Percentiles rank a stretch among this genome's conserved stretches.
These are phyloP conservation scores for Coriaria nepalensis DNA, from an alignment of 306 rosid species.

Conservation along the genomic window DNA sequence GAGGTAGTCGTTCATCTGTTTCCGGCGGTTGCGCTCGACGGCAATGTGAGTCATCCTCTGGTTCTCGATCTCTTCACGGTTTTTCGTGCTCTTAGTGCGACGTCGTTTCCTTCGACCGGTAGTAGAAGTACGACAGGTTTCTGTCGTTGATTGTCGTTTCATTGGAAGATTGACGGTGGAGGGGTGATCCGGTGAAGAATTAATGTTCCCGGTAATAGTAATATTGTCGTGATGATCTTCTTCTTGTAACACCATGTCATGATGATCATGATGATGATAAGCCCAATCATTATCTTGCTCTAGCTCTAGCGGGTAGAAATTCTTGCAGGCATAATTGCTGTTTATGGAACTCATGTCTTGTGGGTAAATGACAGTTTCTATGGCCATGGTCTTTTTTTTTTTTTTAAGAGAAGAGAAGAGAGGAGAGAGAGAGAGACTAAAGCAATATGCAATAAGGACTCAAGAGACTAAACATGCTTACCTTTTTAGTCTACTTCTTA, in stretches of 20 bases:
- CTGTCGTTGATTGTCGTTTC: background rate
- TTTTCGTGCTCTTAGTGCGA: conserved; percentile 48
- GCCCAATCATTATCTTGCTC: conserved; percentile 10
- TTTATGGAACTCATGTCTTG: conserved; percentile 15
- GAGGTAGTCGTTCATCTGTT: conserved; percentile 84
- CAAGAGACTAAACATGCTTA: too few species aligned
- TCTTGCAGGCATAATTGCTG: conserved; percentile 15
- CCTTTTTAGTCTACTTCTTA: too few species aligned
- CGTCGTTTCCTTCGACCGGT: conserved; percentile 45
- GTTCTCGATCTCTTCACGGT: conserved; percentile 76
- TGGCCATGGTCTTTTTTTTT: conserved; percentile 21
- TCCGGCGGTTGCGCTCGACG: conserved; percentile 81
- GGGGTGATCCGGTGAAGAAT: conserved; percentile 22
- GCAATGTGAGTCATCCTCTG: conserved; percentile 92
- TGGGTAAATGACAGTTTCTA: conserved; percentile 38
- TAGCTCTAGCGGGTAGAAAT: conserved; percentile 18
- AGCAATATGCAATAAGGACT: too few species aligned
- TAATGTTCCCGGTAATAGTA: background rate
- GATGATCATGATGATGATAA: background rate
- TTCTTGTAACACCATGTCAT: conserved; percentile 17
- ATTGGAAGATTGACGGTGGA: conserved; percentile 4
- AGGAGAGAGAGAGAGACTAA: background rate
- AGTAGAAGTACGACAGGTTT: conserved; percentile 3
- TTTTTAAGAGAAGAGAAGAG: background rate
- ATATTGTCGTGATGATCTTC: conserved; percentile 8